Conservation (phyloP, 2,329 filamentous ascomycete species). For the Trichoderma semiorbis region DNA sequence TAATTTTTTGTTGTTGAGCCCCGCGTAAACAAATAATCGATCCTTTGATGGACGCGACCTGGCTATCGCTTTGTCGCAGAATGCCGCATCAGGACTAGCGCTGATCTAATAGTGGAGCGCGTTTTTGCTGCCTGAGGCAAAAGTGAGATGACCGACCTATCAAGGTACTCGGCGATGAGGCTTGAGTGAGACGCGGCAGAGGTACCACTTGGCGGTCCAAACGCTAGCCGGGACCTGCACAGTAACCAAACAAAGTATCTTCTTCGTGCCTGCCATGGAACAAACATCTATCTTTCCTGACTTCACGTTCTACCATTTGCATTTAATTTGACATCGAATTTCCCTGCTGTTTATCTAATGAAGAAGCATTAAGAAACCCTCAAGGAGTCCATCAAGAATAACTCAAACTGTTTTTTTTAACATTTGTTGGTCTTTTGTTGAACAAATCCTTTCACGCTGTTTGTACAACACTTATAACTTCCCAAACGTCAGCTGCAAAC, state of each 20-base stretch:
- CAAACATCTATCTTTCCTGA: not conserved
- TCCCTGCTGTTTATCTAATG: not conserved
- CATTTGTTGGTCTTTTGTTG: not conserved
- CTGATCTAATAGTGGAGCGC: constrained; percentile 19
- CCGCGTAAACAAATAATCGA: constrained; percentile 19
- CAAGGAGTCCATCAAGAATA: not conserved
- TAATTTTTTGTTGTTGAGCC: constrained; percentile 12
- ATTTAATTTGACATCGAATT: not conserved
- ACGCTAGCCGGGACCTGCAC: not conserved
- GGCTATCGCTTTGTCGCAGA: not conserved
- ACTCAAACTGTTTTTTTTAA: not conserved
- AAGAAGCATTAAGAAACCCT: not conserved
- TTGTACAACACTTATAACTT: not conserved
- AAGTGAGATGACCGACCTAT: not conserved
- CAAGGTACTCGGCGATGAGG: not conserved
- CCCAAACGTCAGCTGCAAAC: not conserved
- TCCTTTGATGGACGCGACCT: constrained; percentile 18
- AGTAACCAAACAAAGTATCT: not conserved
- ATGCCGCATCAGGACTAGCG: not conserved
- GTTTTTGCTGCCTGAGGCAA: constrained; percentile 25
- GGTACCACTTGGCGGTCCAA: not conserved
- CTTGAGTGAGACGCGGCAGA: not conserved
- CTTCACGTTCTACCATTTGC: too few species aligned
- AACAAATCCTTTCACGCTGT: not conserved
- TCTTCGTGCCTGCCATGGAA: not conserved